These are phyloP conservation scores for Eremothecium cymbalariae DNA, from an alignment of 1,139 yeast species.

Conservation along the genomic window DNA sequence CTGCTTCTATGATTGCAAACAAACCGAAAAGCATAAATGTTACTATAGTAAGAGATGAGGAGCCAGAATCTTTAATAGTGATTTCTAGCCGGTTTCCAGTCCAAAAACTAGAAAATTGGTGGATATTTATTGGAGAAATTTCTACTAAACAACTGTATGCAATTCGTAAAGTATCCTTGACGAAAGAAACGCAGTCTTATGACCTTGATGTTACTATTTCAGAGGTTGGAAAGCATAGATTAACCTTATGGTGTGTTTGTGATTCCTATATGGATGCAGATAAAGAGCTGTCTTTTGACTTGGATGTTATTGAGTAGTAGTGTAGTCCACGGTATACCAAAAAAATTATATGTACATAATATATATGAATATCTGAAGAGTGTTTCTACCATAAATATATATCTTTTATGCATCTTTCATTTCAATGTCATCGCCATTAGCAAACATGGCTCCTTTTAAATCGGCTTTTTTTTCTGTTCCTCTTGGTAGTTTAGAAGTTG, in stretches of 20 bases:
- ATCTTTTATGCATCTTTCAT: conserved; percentile 9
- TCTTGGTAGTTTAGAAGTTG: conserved; percentile 59
- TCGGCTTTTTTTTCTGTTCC: conserved; percentile 34
- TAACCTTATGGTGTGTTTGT: conserved; percentile 80
- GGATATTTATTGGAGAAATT: conserved; percentile 74
- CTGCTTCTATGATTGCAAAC: conserved; percentile 35
- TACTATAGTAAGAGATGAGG: conserved; percentile 63
- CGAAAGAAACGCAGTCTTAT: conserved; percentile 46
- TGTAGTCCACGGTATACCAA: background rate
- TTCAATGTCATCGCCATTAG: conserved; percentile 17
- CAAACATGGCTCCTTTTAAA: background rate
- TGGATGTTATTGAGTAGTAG: conserved; percentile 35
- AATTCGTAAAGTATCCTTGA: conserved; percentile 55
- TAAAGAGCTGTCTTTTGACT: conserved; percentile 55
- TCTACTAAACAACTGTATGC: conserved; percentile 57
- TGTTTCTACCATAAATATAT: background rate
- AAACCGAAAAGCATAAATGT: conserved; percentile 45
- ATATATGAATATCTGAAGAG: conserved; percentile 1
- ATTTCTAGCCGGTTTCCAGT: conserved; percentile 50
- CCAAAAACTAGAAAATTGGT: conserved; percentile 70
- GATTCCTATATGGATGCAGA: conserved; percentile 90
- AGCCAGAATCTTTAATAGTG: conserved; percentile 57
- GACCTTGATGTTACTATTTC: conserved; percentile 53
- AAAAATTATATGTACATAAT: conserved; percentile 1
- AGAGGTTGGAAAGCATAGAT: conserved; percentile 47